Percentiles rank a stretch among this genome's conserved stretches.
These are phyloP conservation scores for Knufia fluminis DNA, from an alignment of 2,329 filamentous ascomycete genomes.

Conservation along the genomic window DNA sequence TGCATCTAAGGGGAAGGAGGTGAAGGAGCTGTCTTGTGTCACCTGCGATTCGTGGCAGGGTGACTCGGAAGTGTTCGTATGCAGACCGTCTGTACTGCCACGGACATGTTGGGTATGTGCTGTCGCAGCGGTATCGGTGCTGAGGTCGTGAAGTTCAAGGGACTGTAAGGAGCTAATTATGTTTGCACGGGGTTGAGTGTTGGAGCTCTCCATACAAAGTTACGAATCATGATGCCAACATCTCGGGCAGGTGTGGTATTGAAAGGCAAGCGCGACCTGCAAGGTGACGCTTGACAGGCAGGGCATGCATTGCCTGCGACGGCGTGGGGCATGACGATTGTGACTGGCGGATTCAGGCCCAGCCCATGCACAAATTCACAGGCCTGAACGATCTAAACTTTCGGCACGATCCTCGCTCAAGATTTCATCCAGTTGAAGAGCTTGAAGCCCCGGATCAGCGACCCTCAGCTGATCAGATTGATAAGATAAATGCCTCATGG, in stretches of 20 bases:
- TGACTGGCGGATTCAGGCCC: not conserved
- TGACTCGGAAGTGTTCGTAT: not conserved
- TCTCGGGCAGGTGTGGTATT: not conserved
- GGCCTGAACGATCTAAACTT: slow-evolving; percentile 5
- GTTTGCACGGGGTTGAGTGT: not conserved
- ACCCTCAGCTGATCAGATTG: slow-evolving; percentile 18
- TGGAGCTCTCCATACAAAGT: slow-evolving; percentile 5
- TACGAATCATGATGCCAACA: slow-evolving; percentile 2
- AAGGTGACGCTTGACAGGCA: not conserved
- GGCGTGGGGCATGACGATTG: slow-evolving; percentile 1
- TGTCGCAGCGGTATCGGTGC: slow-evolving; percentile 8
- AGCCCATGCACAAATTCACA: not conserved
- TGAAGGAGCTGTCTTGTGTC: not conserved
- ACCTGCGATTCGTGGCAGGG: not conserved
- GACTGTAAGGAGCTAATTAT: not conserved
- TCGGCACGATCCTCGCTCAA: slow-evolving; percentile 7
- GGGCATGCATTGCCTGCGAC: not conserved
- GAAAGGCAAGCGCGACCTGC: not conserved
- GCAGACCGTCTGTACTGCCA: not conserved
- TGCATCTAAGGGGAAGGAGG: slow-evolving; percentile 3
- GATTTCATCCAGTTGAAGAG: too few relatives aligned
- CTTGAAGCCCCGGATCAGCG: too few relatives aligned
- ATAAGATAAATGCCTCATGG: slow-evolving; percentile 12
- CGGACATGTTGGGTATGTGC: not conserved
- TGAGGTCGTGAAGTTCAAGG: not conserved